Conservation (phyloP, 2,329 filamentous ascomycete species). For the Cladophialophora exuberans region DNA sequence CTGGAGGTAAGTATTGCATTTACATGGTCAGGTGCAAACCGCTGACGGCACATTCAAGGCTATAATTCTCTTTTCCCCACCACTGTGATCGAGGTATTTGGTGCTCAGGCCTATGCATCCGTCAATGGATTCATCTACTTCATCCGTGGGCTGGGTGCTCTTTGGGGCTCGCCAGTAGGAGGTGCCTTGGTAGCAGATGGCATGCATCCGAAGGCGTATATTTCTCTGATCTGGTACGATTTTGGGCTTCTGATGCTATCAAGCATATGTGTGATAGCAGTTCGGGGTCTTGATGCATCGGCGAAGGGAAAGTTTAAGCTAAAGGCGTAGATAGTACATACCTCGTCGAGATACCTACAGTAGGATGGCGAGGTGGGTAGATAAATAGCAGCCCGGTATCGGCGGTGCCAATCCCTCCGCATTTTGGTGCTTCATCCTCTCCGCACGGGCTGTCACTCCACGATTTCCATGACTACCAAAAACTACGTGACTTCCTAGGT, state of each 20-base stretch:
- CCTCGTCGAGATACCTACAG: neutral
- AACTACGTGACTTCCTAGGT: no score
- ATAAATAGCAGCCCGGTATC: no score
- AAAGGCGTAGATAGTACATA: slow-evolving; percentile 28
- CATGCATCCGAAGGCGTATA: slow-evolving; percentile 29
- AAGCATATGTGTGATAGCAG: slow-evolving; percentile 32
- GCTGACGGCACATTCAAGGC: slow-evolving; percentile 28
- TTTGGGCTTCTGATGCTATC: slow-evolving; percentile 33
- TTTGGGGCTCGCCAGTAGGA: slow-evolving; percentile 44
- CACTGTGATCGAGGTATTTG: slow-evolving; percentile 44
- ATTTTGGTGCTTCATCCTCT: no score
- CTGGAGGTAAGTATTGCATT: slow-evolving; percentile 30
- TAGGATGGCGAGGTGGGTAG: neutral
- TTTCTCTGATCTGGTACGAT: slow-evolving; percentile 35
- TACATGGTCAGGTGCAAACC: neutral
- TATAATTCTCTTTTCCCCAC: slow-evolving; percentile 47
- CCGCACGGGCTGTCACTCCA: no score
- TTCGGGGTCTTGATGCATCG: slow-evolving; percentile 32
- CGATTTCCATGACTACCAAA: no score
- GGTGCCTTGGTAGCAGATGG: slow-evolving; percentile 34
- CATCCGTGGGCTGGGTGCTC: slow-evolving; percentile 42
- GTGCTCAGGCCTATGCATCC: slow-evolving; percentile 42
- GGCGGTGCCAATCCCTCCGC: no score
- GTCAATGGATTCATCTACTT: slow-evolving; percentile 46
- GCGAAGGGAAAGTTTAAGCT: slow-evolving; percentile 32